phyloP scores from a whole-genome alignment of 768 basidiomycete species.

The Amanita inopinata region DNA sequence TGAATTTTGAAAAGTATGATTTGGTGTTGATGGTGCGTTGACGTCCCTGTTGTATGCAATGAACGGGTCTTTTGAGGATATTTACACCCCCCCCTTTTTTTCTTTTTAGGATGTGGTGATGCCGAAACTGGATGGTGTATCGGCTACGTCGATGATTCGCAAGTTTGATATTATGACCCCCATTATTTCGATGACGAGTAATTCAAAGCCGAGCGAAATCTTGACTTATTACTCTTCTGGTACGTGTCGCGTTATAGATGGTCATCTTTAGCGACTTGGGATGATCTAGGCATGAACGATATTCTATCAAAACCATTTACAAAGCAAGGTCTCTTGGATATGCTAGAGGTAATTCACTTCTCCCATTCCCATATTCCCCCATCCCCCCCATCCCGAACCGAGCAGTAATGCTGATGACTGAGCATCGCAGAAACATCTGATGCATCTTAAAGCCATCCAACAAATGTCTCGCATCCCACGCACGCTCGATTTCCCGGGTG shows the following conservation, averaged over 20 bases:
- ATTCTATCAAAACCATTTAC: slow-evolving; percentile 96
- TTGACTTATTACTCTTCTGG: slow-evolving; percentile 83
- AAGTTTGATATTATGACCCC: slow-evolving; percentile 95
- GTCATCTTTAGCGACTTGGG: not conserved
- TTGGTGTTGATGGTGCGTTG: slow-evolving; percentile 81
- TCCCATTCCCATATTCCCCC: too few relatives aligned
- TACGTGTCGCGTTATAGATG: slow-evolving; percentile 14
- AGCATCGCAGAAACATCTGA: slow-evolving; percentile 61
- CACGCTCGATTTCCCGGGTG: slow-evolving; percentile 55
- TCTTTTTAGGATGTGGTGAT: slow-evolving; percentile 81
- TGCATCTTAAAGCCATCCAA: slow-evolving; percentile 81
- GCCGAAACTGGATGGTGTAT: slow-evolving; percentile 80
- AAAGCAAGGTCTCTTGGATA: slow-evolving; percentile 81
- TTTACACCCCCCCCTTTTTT: too few relatives aligned
- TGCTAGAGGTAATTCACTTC: slow-evolving; percentile 95
- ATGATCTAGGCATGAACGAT: slow-evolving; percentile 77
- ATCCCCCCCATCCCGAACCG: too few relatives aligned
- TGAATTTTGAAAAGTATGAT: slow-evolving; percentile 95
- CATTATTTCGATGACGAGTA: slow-evolving; percentile 97
- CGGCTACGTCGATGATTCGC: slow-evolving; percentile 86
- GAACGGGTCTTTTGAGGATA: slow-evolving; percentile 1
- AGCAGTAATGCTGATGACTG: not conserved
- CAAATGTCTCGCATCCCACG: slow-evolving; percentile 60
- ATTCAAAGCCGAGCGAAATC: slow-evolving; percentile 87
- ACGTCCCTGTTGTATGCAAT: slow-evolving; percentile 8